A percentile compares a stretch with the other conserved stretches of the same genome.
Evolutionary conservation across 257 asterid species (phyloP).

Genomic region (Przewalskia tangutica): DNA sequence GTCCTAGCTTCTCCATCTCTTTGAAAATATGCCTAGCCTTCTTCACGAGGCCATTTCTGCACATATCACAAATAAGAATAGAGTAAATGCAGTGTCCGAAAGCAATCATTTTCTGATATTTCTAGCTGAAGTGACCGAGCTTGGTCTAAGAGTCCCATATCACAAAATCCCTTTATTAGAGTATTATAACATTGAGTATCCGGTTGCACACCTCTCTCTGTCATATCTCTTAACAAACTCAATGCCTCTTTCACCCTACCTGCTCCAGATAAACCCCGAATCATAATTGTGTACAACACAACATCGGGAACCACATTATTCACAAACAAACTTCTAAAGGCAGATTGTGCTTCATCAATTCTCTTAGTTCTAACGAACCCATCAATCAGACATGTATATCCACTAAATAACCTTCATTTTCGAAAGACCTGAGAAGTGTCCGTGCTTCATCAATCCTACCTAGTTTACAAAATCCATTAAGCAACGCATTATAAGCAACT

Average conservation of each 20-base stretch:
- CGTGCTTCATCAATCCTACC: slow-evolving; percentile 59
- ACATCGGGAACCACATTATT: slow-evolving; percentile 48
- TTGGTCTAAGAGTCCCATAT: slow-evolving; percentile 51
- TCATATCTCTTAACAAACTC: slow-evolving; percentile 48
- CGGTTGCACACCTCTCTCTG: slow-evolving; percentile 57
- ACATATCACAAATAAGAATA: slow-evolving; percentile 72
- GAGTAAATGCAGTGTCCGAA: slow-evolving; percentile 56
- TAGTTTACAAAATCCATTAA: slow-evolving; percentile 71
- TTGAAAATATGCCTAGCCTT: slow-evolving; percentile 49
- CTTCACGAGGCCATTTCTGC: no score
- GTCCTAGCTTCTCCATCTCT: slow-evolving; percentile 82
- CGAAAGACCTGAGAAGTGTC: slow-evolving; percentile 38
- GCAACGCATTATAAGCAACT: no score
- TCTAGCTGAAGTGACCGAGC: slow-evolving; percentile 69
- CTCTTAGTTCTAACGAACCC: slow-evolving; percentile 59
- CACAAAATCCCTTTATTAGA: slow-evolving; percentile 77
- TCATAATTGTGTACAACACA: slow-evolving; percentile 71
- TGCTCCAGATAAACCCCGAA: slow-evolving; percentile 45
- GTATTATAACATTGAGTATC: slow-evolving; percentile 75
- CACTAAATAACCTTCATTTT: slow-evolving; percentile 35
- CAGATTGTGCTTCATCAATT: slow-evolving; percentile 51
- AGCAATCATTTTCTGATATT: slow-evolving; percentile 41
- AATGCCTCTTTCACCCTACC: slow-evolving; percentile 59
- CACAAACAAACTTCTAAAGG: slow-evolving; percentile 36
- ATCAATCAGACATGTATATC: slow-evolving; percentile 58